Conservation (phyloP, 2,329 filamentous ascomycete species). For the Aspergillus sojae region DNA sequence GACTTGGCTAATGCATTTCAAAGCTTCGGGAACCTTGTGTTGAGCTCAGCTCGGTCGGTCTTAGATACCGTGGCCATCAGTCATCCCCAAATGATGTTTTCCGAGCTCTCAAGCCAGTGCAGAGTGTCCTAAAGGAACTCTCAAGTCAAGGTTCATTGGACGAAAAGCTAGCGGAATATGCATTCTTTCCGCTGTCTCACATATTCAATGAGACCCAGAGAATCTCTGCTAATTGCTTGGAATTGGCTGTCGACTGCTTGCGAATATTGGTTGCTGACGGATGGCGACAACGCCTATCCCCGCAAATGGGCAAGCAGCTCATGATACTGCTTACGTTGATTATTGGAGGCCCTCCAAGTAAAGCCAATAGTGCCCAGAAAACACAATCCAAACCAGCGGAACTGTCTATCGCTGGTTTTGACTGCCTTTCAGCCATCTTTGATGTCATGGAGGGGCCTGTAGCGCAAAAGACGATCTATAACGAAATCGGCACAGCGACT, state of each 20-base stretch:
- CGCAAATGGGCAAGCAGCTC: constrained; percentile 78
- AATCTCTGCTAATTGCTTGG: constrained; percentile 69
- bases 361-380: constrained; percentile 35
- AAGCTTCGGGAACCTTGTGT: constrained; percentile 63
- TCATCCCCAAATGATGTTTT: constrained; percentile 51
- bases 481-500: constrained; percentile 65
- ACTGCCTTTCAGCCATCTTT: constrained; percentile 69
- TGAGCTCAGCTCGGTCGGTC: constrained; percentile 57
- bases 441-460: constrained; percentile 55
- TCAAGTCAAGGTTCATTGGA: constrained; percentile 59
- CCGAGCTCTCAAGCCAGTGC: constrained; percentile 50
- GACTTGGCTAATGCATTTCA: constrained; percentile 22
- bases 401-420: constrained; percentile 70
- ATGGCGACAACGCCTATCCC: constrained; percentile 73
- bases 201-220: constrained; percentile 76
- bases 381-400: constrained; percentile 64
- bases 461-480: constrained; percentile 47
- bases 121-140: constrained; percentile 43
- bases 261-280: constrained; percentile 73
- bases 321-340: constrained; percentile 83
- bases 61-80: constrained; percentile 53
- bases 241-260: constrained; percentile 75
- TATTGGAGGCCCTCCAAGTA: constrained; percentile 70
- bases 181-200: constrained; percentile 89
- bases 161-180: constrained; percentile 85